Evolutionary conservation across 2,329 filamentous ascomycete genomes (phyloP), one percentile per base, ranked within the genome.

Genomic region (Emericellopsis atlantica): DNA sequence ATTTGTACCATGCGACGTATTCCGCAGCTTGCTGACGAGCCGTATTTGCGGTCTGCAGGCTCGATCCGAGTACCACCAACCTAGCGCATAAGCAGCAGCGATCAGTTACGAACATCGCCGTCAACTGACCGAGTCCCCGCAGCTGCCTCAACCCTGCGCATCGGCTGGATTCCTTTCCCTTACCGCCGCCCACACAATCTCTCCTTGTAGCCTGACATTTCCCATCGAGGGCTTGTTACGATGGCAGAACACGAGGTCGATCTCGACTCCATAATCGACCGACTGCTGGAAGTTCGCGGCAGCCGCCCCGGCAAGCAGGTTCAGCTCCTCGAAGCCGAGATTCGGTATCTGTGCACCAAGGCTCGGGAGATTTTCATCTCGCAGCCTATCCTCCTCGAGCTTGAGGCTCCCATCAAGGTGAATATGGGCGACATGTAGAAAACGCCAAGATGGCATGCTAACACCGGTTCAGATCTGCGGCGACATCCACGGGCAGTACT

Each of bases 351-450:
- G 50, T 98, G 92, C 78, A 95, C 90, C 62, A 96, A 96, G 73
- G 89, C 90, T 48, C 84, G 92, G 51, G 92, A 98, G 72, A 96
- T 98, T 57, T 96, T 98, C 74, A 96, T 98, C 66, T 95, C 89
- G 47, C 92, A 98, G 72, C 92, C 92, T 51, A 96, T 96, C 58
- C 73, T 98, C 52, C 79, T 98, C 51, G 92, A 98, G 72, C 78
- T 98, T 39, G 92, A 96, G 67, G 92, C 92, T 59, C 92, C 92
- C 47, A 96, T 98, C 69, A 98, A 98, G 88, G 90, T 95, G n/a
- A 29, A 29, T 6, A 74, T 55, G 72, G 60, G 8, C 11, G 10
- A 18, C 18, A 21, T 3, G 3, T 5, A 21, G 26, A 9, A 29
- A 9, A 9, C 6, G 3, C 26, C 8, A 29, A 4, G 4, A 29